phyloP scores from a whole-genome alignment of 305 asterid genomes.

The Solanum aculeatissimum region DNA sequence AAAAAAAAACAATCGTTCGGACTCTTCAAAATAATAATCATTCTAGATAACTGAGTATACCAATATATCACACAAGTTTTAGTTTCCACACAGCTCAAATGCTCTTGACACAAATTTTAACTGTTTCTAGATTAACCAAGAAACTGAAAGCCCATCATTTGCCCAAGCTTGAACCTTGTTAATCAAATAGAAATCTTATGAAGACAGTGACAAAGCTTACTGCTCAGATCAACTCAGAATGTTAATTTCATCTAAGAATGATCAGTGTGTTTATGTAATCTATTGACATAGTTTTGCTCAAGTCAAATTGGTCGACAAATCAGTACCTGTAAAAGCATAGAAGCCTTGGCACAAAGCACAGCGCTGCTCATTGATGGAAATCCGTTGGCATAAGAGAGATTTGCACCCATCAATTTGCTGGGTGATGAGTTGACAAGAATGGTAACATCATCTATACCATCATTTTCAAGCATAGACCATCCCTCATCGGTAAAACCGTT shows the following conservation, averaged over 20 bases:
- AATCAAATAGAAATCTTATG: neutral
- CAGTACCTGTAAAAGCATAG: slow-evolving; percentile 84
- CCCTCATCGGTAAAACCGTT: slow-evolving; percentile 91
- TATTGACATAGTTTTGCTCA: neutral
- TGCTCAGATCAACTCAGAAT: neutral
- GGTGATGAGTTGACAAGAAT: slow-evolving; percentile 78
- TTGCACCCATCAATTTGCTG: slow-evolving; percentile 61
- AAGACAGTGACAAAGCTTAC: neutral
- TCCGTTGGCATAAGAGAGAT: slow-evolving; percentile 55
- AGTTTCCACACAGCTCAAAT: neutral
- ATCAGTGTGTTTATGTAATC: neutral
- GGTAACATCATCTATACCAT: slow-evolving; percentile 90
- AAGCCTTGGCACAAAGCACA: slow-evolving; percentile 87
- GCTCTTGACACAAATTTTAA: neutral
- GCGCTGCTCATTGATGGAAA: slow-evolving; percentile 67
- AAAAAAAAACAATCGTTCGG: neutral
- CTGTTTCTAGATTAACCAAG: neutral
- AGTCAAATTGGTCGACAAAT: neutral
- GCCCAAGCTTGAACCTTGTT: neutral
- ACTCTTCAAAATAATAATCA: neutral
- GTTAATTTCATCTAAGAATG: neutral
- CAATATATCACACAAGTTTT: neutral
- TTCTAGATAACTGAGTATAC: neutral
- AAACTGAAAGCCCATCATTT: neutral
- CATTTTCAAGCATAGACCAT: slow-evolving; percentile 80